Base-by-base conservation (phyloP, 805 yeast genomes). In the Maudiozyma barnettii region DNA sequence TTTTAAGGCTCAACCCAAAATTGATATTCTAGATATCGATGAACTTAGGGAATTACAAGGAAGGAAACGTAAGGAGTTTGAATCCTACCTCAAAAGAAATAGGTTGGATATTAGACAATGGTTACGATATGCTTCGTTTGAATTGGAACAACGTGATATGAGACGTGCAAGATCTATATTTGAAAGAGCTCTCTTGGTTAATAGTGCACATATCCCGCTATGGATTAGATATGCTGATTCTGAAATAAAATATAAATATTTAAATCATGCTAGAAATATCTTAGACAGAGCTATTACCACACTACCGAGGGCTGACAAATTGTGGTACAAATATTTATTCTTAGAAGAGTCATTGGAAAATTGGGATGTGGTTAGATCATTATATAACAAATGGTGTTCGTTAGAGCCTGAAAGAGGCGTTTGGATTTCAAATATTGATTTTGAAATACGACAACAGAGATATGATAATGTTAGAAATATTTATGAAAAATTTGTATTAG, bases 111-210 rank as follows among this genome's bases (percentile, higher is more conserved):
- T 77, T 57, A 83, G 87, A 1, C 95, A 89, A 61, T 93, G 98
- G 96, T 73, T 87, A 61, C 71, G 96, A 47, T 93, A 91, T 63
- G 98, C 96, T 0, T 77, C 76, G 49, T 87, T 89, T 77, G 99
- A 91, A 64, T 63, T 81, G 4, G 84, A 83, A 5, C 91, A 86
- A 55, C 82, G 79, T 50, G 95, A 91, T 58, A 72, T 77, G 50
- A 72, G 77, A 18, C 71, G 97, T 20, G 95, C 95, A 0, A 70
- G 98, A 47, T 85, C 96, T 0, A 72, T 93, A 5, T 84, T 84
- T 66, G 99, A 91, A 63, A 72, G 98, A 45, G 95, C 95, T 0
- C 61, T 91, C 30, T 83, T 80, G 45, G 87, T 86, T 8, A 84
- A 87, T 56, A 76, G 78, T 14, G 77, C 81, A 26, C 79, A 82